Percentiles rank a stretch among this genome's conserved stretches.
These are phyloP conservation scores for Allium cepa DNA, from an alignment of 106 monocot species.

Conservation along the genomic window DNA sequence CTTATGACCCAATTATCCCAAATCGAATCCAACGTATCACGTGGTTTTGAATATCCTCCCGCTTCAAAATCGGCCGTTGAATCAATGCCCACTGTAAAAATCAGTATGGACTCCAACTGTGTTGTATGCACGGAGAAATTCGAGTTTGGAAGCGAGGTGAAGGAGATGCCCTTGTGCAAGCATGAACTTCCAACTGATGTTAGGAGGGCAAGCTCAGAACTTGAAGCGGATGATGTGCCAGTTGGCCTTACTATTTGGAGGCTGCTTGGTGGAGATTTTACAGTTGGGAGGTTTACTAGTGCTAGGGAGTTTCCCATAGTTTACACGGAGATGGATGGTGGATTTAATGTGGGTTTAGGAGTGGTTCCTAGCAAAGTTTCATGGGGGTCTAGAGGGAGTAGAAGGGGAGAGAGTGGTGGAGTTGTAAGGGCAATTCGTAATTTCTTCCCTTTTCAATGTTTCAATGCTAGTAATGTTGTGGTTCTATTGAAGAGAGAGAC, in stretches of 20 bases:
- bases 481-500: too few species aligned
- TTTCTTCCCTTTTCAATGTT: constrained; percentile 19
- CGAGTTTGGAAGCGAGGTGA: constrained; percentile 28
- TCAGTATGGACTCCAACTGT: constrained; percentile 30
- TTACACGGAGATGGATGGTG: constrained; percentile 53
- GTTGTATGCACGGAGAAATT: constrained; percentile 53
- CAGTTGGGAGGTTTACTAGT: constrained; percentile 40
- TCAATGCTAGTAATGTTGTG: neutral
- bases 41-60: constrained; percentile 23
- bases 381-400: constrained; percentile 17
- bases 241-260: constrained; percentile 55
- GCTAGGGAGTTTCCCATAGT: constrained; percentile 42
- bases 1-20: constrained; percentile 38
- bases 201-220: neutral
- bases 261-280: constrained; percentile 43
- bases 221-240: constrained; percentile 14
- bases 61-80: constrained; percentile 41
- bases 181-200: constrained; percentile 39
- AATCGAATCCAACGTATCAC: constrained; percentile 23
- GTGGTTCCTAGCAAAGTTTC: constrained; percentile 28
- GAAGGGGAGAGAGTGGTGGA: constrained; percentile 25
- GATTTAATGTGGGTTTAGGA: constrained; percentile 21
- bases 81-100: constrained; percentile 48
- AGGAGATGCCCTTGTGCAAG: constrained; percentile 58
- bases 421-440: neutral